Evolutionary conservation across 257 asterid species (phyloP), one percentile per base, ranked within the genome.

Genomic region (Jaltomata sinuosa): DNA sequence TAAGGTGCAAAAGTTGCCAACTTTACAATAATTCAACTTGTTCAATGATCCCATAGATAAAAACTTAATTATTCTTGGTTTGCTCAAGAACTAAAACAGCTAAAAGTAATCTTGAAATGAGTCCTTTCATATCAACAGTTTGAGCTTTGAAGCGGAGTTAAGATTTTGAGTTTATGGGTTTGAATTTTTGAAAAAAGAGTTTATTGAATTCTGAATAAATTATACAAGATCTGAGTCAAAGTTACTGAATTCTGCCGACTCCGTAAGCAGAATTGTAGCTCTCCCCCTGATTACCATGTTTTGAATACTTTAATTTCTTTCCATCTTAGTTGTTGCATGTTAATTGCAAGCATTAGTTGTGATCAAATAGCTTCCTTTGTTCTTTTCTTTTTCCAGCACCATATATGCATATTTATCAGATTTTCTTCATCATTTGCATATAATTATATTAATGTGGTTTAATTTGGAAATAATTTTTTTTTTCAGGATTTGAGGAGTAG

Each of bases 401-500:
- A 5, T 57, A n/a, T n/a, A n/a, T n/a, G n/a, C n/a, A n/a, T n/a
- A 57, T 57, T 19, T 53, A 53, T 53, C 34, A 10, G 21, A n/a
- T 21, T 25, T 25, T 31, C 52, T 6, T 67, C 64, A 31, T 4
- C 11, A 45, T 45, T 84, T 86, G 10, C 18, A 18, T 27, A 3
- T 22, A 57, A 4, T 62, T 27, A 27, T 19, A 27, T 14, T 52
- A 79, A 31, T 64, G 12, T 29, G 11, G 12, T 5, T 38, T 21
- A 8, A 47, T 29, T 25, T 14, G 34, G 14, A 10, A 36, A 32
- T 14, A 62, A 84, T 61, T 15, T 5, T 68, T 55, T 45, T 55
- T 45, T 34, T 15, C 83, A 92, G 98, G 96, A 93, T 87, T 89
- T 96, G 83, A 92, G 91, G 85, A 94, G 94, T 84, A 89, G 95